These are phyloP conservation scores for Scedosporium dehoogii DNA, from an alignment of 2,329 filamentous ascomycete genomes.

Conservation along the genomic window DNA sequence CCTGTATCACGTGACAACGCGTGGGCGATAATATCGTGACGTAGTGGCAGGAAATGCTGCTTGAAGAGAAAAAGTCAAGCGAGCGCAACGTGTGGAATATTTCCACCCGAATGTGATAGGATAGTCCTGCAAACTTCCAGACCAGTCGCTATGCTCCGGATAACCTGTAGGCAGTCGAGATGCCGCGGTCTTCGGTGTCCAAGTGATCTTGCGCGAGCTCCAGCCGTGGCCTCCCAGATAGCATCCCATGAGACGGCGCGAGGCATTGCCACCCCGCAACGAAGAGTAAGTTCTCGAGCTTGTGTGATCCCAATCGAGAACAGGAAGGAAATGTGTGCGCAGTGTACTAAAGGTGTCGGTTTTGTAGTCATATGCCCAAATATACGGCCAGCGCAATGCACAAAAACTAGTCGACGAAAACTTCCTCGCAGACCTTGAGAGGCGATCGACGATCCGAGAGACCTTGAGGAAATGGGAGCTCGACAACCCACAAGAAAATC, in stretches of 20 bases:
- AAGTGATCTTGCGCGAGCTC: background rate
- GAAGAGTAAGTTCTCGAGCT: background rate
- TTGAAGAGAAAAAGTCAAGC: background rate
- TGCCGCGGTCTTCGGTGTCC: background rate
- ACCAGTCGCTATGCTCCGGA: constrained; percentile 3
- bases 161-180: background rate
- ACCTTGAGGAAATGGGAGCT: constrained; percentile 5
- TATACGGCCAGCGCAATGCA: background rate
- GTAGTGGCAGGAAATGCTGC: background rate
- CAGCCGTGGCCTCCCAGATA: background rate
- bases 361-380: background rate
- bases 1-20: background rate
- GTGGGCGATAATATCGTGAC: background rate
- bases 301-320: too few relatives aligned
- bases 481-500: constrained; percentile 3
- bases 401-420: background rate
- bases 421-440: background rate
- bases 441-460: background rate
- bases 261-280: background rate
- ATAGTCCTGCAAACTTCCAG: background rate
- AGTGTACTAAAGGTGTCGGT: background rate
- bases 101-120: background rate
- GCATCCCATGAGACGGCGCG: background rate
- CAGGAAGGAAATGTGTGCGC: background rate
- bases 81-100: background rate